A percentile compares a stretch with the other conserved stretches of the same genome.
phyloP scores from a whole-genome alignment of 176 grass and related monocot species.

The Triticum urartu region DNA sequence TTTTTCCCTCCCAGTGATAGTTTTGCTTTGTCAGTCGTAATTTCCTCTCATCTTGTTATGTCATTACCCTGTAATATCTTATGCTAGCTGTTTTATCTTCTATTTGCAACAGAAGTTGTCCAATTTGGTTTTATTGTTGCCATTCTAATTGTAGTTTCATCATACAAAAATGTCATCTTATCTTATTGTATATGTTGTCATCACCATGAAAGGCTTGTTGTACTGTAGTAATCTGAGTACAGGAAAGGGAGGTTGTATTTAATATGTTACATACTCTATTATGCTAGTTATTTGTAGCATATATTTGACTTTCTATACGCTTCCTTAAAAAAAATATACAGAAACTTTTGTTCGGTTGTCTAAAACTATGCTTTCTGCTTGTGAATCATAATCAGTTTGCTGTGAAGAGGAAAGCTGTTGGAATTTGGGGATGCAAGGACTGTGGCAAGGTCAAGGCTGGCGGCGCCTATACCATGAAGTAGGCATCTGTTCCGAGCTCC shows the following conservation, averaged over 20 bases:
- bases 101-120: background rate
- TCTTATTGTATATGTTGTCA: background rate
- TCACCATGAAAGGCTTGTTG: background rate
- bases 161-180: background rate
- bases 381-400: conserved; percentile 46
- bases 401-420: conserved; percentile 90
- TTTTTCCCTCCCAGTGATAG: background rate
- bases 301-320: background rate
- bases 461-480: conserved; percentile 86
- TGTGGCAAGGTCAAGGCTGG: conserved; percentile 93
- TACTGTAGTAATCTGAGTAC: background rate
- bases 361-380: background rate
- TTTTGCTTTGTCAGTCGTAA: background rate
- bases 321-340: background rate
- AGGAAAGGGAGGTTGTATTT: background rate
- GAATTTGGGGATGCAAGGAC: conserved; percentile 96
- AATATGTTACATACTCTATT: background rate
- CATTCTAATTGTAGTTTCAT: background rate
- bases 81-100: background rate
- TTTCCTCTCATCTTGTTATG: background rate
- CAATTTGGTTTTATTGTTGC: background rate
- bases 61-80: background rate
- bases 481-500: background rate
- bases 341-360: background rate
- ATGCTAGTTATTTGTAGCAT: too few relatives aligned